Evolutionary conservation across 257 asterid species (phyloP), one percentile per base, ranked within the genome.

Genomic region (Ehretia macrophylla): DNA sequence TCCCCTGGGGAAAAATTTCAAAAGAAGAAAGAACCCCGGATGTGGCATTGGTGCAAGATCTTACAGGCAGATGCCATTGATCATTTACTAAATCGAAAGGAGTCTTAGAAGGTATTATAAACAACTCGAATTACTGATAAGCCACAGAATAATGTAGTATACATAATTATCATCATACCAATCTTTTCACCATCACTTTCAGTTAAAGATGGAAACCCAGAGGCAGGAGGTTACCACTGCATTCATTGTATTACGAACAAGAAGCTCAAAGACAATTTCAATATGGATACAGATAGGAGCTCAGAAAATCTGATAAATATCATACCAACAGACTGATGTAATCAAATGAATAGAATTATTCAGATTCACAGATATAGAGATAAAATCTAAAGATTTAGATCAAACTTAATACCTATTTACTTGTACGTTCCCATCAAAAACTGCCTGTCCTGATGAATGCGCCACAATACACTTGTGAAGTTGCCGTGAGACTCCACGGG

Each of bases 391-490:
- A 59, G 50, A 59, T 45, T 17, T 35, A 22, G 65, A 47, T 11
- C 61, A 50, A 68, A 62, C 22, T 40, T 17, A 52, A 53, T 84
- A 92, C 99, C 99, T 81, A 50, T 86, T 88, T 59, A 92, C 99
- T 81, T 84, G 97, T 64, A 92, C 80, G 11, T 86, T 92, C 50
- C 99, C 99, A 68, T 92, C 93, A 56, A 92, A 92, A 67, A 88
- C 96, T 37, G 88, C 93, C 70, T 92, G 97, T 46, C 94, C 95
- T 5, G 45, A 78, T 8, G 99, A 85, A 67, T 83, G 97, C 50
- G 97, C 96, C n/a, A 87, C 96, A 39, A 92, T 92, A 66, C 95
- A 87, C 76, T 92, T 92, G 73, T 92, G 97, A 71, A 92, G 83
- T 77, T 88, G 99, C 55, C 90, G 77, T 37, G 95, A 76, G 67